Evolutionary conservation across 805 yeast species (phyloP), one percentile per base, ranked within the genome.

Genomic region (Maudiozyma pseudohumilis): DNA sequence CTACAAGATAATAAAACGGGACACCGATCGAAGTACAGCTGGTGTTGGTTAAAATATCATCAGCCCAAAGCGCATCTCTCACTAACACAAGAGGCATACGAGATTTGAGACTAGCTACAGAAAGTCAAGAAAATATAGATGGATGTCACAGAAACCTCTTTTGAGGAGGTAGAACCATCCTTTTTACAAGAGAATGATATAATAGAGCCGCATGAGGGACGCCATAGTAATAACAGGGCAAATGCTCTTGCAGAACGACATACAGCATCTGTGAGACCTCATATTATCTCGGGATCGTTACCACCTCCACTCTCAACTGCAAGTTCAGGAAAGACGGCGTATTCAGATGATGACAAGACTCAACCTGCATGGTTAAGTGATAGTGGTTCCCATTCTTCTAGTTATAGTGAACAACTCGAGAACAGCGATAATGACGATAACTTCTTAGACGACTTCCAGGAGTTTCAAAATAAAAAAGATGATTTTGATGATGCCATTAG

Each of bases 131-230:
- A n/a, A 28, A 16, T 5, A 19, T 25, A 9, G 12, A 25, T 24
- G 34, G 53, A 45, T 9, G 34, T 46, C 19, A 48, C 56, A 15
- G 61, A 56, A 29, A 49, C 58, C 4, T 54, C 60, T 12, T 56
- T 56, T 42, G 61, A 56, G 36, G 59, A 56, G 35, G 33, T 55
- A 25, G 60, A 55, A 25, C 49, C 56, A 3, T 49, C 60, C 1
- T 49, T 53, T 35, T 40, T 50, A 6, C 34, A 29, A 21, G 40
- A 43, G 5, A 25, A 22, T 12, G 15, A 22, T 18, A 22, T 4
- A 12, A 16, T 13, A 6, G 31, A 28, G 8, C 31, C 19, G n/a
- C n/a, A n/a, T n/a, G n/a, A n/a, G n/a, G n/a, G n/a, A n/a, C n/a
- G n/a, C 25, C 8, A 23, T 23, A 23, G 25, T 23, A 11, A 23